These are phyloP conservation scores for Gryganskiella cystojenkinii DNA, from an alignment of 192 early-diverging fungal species.

Conservation along the genomic window DNA sequence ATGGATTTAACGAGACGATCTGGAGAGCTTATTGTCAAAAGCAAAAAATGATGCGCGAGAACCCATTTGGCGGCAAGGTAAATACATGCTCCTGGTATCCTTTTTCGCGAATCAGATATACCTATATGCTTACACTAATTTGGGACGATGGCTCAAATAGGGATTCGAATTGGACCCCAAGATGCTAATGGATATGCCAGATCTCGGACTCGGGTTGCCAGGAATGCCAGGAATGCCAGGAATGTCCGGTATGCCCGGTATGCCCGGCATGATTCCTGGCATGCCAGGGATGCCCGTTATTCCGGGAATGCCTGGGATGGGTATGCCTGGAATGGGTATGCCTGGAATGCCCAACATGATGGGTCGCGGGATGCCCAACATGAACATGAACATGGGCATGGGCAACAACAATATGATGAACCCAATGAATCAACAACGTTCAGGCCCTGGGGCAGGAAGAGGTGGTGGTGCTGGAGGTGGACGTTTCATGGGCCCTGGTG, in stretches of 20 bases:
- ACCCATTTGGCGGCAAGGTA: constrained; percentile 64
- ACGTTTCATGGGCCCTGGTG: constrained; percentile 28
- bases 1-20: constrained; percentile 96
- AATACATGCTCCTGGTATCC: neutral
- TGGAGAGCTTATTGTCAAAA: constrained; percentile 96
- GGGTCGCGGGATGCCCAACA: constrained; percentile 35
- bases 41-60: constrained; percentile 88
- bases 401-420: constrained; percentile 56
- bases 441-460: constrained; percentile 30
- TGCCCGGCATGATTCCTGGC: constrained; percentile 9
- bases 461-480: constrained; percentile 41
- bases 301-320: constrained; percentile 51
- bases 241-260: constrained; percentile 40
- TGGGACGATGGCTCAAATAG: constrained; percentile 17
- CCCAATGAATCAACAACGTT: constrained; percentile 39
- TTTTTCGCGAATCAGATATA: neutral
- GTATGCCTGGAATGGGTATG: constrained; percentile 53
- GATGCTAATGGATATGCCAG: constrained; percentile 48
- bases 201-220: constrained; percentile 48
- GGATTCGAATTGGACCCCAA: constrained; percentile 45
- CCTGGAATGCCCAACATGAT: constrained; percentile 48
- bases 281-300: constrained; percentile 56
- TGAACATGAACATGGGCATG: constrained; percentile 47
- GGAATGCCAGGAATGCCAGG: constrained; percentile 58
- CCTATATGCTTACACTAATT: neutral